A percentile compares a stretch with the other conserved stretches of the same genome.
These are phyloP conservation scores for Panicum hallii DNA, from an alignment of 202 grass and related monocot genomes.

Conservation along the genomic window DNA sequence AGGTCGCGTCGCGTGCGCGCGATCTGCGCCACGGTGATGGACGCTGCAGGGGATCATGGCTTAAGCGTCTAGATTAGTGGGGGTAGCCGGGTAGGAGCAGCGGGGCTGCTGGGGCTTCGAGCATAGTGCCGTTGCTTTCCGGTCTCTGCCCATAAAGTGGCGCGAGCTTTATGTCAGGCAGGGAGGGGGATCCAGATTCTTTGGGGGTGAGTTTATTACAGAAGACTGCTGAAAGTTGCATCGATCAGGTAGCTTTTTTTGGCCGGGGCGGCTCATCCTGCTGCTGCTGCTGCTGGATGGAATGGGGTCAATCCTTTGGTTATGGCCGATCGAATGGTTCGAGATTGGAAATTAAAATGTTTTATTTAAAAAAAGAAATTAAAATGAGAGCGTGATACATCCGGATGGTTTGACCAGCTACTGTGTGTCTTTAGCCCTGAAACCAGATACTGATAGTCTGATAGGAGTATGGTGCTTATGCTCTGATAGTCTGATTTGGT, in stretches of 20 bases:
- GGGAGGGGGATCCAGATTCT: background rate
- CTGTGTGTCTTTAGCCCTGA: background rate
- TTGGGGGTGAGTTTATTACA: slow-evolving; percentile 41
- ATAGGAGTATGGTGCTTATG: too few species aligned
- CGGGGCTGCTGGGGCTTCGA: background rate
- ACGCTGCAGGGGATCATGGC: slow-evolving; percentile 26
- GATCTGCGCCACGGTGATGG: slow-evolving; percentile 11
- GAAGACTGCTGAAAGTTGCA: slow-evolving; percentile 32
- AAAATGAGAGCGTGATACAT: background rate
- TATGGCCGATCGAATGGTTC: background rate
- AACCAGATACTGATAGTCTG: background rate
- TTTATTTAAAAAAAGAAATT: background rate
- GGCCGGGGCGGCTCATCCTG: background rate
- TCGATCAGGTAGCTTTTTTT: slow-evolving; percentile 24
- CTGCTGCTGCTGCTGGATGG: background rate
- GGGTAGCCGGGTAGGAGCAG: background rate
- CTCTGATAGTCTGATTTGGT: too few species aligned
- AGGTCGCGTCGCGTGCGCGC: background rate
- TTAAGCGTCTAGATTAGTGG: slow-evolving; percentile 25
- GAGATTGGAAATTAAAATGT: too few species aligned
- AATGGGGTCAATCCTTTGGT: slow-evolving; percentile 5
- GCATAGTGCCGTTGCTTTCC: slow-evolving; percentile 26
- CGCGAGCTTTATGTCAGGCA: slow-evolving; percentile 30
- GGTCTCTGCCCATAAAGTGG: slow-evolving; percentile 38
- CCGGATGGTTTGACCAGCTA: slow-evolving; percentile 5